A percentile compares a stretch with the other conserved stretches of the same genome.
These are phyloP conservation scores for Curvularia sp. DNA, from an alignment of 2,329 filamentous ascomycete species.

Conservation along the genomic window DNA sequence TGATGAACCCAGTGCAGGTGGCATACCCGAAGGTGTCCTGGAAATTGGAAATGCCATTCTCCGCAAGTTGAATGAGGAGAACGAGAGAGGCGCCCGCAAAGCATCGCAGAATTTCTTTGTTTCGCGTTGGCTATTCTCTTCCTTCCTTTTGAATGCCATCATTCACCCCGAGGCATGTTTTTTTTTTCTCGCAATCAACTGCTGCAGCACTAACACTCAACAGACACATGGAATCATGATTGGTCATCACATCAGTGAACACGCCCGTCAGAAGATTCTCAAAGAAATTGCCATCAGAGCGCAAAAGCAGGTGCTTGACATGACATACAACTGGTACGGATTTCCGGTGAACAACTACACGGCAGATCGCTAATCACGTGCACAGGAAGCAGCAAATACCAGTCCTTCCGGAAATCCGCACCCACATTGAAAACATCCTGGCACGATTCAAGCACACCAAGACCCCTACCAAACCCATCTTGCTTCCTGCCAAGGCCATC, in stretches of 20 bases:
- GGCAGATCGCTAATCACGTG: conserved; percentile 31
- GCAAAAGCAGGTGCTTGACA: conserved; percentile 79
- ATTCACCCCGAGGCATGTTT: conserved; percentile 80
- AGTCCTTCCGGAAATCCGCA: conserved; percentile 67
- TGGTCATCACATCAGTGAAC: conserved; percentile 90
- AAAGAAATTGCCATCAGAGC: conserved; percentile 80
- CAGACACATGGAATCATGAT: conserved; percentile 71
- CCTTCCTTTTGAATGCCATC: conserved; percentile 82
- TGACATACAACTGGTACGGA: conserved; percentile 71
- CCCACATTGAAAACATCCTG: conserved; percentile 75
- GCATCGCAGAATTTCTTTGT: conserved; percentile 81
- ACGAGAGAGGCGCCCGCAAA: conserved; percentile 66
- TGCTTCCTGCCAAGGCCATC: conserved; percentile 74
- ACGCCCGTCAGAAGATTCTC: conserved; percentile 78
- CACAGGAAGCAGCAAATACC: conserved; percentile 65
- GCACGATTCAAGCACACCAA: conserved; percentile 62
- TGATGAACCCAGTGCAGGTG: conserved; percentile 76
- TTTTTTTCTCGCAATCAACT: conserved; percentile 4
- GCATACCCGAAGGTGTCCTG: conserved; percentile 84
- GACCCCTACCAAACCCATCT: conserved; percentile 60
- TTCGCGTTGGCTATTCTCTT: conserved; percentile 89
- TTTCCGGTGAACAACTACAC: conserved; percentile 16
- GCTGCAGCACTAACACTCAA: conserved; percentile 41
- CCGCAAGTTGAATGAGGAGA: conserved; percentile 72
- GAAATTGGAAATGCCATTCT: conserved; percentile 86